Evolutionary conservation across 139 green algal genomes (phyloP), one percentile per base, ranked within the genome.

Genomic region (Chlamydomonas applanata): DNA sequence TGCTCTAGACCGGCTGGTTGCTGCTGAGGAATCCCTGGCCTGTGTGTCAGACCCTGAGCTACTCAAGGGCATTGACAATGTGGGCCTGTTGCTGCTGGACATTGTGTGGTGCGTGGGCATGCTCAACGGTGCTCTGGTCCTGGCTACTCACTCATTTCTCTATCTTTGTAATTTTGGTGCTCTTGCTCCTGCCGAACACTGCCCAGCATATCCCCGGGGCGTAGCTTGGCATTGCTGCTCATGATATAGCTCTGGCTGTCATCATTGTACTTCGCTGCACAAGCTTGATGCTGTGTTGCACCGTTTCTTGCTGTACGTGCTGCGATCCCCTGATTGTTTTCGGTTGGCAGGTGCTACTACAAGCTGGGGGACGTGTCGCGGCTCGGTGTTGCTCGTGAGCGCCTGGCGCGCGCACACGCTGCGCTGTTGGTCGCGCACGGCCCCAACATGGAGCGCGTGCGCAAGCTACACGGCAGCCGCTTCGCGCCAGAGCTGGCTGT

Each of bases 51-150:
- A 76, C 46, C 27, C 78, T 2, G 32, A 63, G n/a, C 54, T 88
- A 5, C 59, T 83, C n/a, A 59, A 81, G 19, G 46, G 59, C 13
- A 49, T 91, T 1, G 89, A 94, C 81, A 94, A 94, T 61, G 25
- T 90, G 25, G 78, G 81, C 16, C 81, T 94, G 79, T 76, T 94
- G 59, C 79, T 89, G 34, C 69, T 94, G 34, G 89, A 94, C 79
- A 87, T 89, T 49, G 89, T 93, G 44, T 92, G 88, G 87, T 86
- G 72, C 62, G 75, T n/a, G 66, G 2, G 62, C 32, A n/a, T n/a
- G n/a, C n/a, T n/a, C n/a, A n/a, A n/a, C n/a, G n/a, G n/a, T n/a
- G n/a, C n/a, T n/a, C n/a, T n/a, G n/a, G n/a, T n/a, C n/a, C n/a
- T n/a, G n/a, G n/a, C n/a, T n/a, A n/a, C n/a, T n/a, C n/a, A n/a